These are phyloP conservation scores for Zymoseptoria ardabiliae DNA, from an alignment of 2,329 filamentous ascomycete species.

Conservation along the genomic window DNA sequence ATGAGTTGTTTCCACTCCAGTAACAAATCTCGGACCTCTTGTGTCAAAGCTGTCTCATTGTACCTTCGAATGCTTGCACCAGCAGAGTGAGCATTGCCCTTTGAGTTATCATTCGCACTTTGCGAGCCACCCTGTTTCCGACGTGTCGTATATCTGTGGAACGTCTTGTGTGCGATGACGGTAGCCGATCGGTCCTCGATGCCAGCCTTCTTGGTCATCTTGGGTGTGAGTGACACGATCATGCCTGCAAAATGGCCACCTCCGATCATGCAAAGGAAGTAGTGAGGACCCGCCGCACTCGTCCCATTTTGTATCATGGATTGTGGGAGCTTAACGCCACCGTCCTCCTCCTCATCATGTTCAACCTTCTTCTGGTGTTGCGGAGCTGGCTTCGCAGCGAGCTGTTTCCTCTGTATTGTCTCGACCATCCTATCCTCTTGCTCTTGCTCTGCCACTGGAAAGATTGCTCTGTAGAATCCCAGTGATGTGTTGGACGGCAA, in stretches of 20 bases:
- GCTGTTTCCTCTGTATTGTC: conserved; percentile 67
- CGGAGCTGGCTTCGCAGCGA: conserved; percentile 52
- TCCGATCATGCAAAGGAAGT: conserved; percentile 97
- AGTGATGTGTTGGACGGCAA: conserved; percentile 73
- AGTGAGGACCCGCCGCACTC: conserved; percentile 65
- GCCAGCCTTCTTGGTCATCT: conserved; percentile 62
- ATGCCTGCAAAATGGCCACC: conserved; percentile 96
- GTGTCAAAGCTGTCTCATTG: conserved; percentile 82
- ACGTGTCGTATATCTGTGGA: conserved; percentile 92
- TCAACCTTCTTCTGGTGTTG: conserved; percentile 35
- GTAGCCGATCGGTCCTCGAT: conserved; percentile 76
- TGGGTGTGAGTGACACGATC: conserved; percentile 81
- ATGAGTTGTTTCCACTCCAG: conserved; percentile 80
- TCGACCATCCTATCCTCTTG: conserved; percentile 55
- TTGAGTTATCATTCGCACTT: conserved; percentile 88
- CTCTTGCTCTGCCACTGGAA: conserved; percentile 64
- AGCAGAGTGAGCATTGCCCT: conserved; percentile 87
- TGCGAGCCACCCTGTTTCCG: conserved; percentile 95
- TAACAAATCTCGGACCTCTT: conserved; percentile 78
- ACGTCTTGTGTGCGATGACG: conserved; percentile 92
- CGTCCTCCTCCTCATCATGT: conserved; percentile 40
- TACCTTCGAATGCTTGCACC: conserved; percentile 84
- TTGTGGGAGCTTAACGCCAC: conserved; percentile 49
- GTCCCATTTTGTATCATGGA: conserved; percentile 33
- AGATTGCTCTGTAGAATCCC: conserved; percentile 76